A percentile compares a stretch with the other conserved stretches of the same genome.
phyloP scores from a whole-genome alignment of 345 rosid genomes.

The Aethionema arabicum region DNA sequence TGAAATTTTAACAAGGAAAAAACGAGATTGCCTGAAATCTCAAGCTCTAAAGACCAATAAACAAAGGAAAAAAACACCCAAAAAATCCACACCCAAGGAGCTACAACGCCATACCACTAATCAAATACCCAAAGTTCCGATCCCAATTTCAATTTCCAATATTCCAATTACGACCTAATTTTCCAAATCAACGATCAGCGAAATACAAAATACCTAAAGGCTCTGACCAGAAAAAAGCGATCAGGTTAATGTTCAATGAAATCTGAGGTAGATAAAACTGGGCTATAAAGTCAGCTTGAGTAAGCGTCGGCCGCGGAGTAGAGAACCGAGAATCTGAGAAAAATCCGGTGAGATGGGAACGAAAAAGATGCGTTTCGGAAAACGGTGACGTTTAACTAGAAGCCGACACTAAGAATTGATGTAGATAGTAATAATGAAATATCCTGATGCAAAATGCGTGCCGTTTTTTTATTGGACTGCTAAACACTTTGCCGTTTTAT shows the following conservation, averaged over 20 bases:
- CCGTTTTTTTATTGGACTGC: no score
- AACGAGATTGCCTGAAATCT: neutral
- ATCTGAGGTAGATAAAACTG: neutral
- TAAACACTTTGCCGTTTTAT: no score
- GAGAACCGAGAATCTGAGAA: constrained; percentile 8
- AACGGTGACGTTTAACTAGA: constrained; percentile 20
- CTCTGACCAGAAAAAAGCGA: constrained; percentile 26
- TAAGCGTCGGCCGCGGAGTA: constrained; percentile 9
- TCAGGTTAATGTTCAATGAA: constrained; percentile 15
- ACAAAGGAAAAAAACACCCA: neutral
- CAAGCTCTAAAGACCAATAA: constrained; percentile 13
- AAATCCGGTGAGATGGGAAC: constrained; percentile 24
- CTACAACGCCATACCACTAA: neutral
- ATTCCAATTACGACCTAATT: constrained; percentile 8
- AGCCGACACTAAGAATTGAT: constrained; percentile 17
- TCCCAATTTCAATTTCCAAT: constrained; percentile 11
- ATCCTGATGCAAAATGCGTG: neutral
- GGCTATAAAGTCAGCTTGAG: neutral
- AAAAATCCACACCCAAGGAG: constrained; percentile 11
- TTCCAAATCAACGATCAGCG: constrained; percentile 14
- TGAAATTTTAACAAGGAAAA: constrained; percentile 1
- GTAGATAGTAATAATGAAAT: constrained; percentile 21
- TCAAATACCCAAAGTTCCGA: constrained; percentile 10
- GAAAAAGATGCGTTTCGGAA: constrained; percentile 19
- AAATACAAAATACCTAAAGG: constrained; percentile 3